phyloP scores from a whole-genome alignment of 2,329 filamentous ascomycete genomes.

The Hymenoscyphus linearis region DNA sequence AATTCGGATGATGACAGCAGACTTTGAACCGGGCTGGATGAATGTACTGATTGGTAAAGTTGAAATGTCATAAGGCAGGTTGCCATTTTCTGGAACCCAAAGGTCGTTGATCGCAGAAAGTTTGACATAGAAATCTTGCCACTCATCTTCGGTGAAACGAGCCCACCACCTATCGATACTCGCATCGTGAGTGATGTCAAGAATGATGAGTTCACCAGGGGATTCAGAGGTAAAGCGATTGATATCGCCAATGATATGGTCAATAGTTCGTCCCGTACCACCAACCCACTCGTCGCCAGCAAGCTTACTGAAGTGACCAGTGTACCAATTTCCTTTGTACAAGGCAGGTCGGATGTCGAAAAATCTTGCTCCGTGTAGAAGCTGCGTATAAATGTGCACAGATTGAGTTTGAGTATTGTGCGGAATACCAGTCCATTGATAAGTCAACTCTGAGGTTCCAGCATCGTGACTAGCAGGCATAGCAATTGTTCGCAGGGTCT shows the following conservation, averaged over 20 bases:
- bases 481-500: conserved; percentile 17
- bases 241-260: conserved; percentile 18
- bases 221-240: conserved; percentile 21
- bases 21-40: conserved; percentile 20
- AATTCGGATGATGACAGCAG: conserved; percentile 18
- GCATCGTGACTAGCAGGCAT: conserved; percentile 21
- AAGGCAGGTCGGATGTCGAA: conserved; percentile 22
- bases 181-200: conserved; percentile 23
- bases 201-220: conserved; percentile 24
- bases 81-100: conserved; percentile 9
- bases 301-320: conserved; percentile 12
- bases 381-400: conserved; percentile 15
- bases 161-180: conserved; percentile 8
- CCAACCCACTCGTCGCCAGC: conserved; percentile 2
- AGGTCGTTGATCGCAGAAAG: conserved; percentile 17
- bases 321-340: conserved; percentile 13
- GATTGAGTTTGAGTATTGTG: conserved; percentile 23
- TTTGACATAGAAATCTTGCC: conserved; percentile 15
- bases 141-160: conserved; percentile 1
- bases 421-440: conserved; percentile 9
- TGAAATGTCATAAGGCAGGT: conserved; percentile 15
- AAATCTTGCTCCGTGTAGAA: conserved; percentile 16
- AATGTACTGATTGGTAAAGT: conserved; percentile 18
- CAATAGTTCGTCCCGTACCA: conserved; percentile 14
- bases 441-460: conserved; percentile 17